Conservation (phyloP, 2,329 filamentous ascomycete species). For the Cytospora chrysosperma region DNA sequence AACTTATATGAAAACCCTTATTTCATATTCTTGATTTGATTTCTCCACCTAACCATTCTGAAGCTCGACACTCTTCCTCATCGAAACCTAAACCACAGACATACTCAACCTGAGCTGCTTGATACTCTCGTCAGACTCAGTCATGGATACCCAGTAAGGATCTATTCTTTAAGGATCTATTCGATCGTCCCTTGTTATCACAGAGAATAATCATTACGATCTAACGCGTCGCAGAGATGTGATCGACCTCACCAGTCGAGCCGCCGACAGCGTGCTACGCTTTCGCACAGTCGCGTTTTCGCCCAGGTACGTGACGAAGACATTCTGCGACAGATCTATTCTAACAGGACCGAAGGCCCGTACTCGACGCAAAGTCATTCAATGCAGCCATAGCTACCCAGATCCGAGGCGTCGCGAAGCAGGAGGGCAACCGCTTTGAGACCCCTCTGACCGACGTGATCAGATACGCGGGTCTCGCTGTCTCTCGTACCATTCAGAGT, state of each 20-base stretch:
- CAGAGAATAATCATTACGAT: too few species aligned
- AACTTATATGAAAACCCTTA: too few species aligned
- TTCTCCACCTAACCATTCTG: too few species aligned
- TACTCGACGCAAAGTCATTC: neutral
- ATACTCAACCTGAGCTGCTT: too few species aligned
- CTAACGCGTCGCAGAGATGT: constrained; percentile 3
- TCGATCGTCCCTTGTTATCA: neutral
- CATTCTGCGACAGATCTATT: accelerated
- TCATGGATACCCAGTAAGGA: neutral
- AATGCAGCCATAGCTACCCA: neutral
- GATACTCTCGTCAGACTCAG: too few species aligned
- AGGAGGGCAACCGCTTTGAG: neutral
- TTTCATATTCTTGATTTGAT: too few species aligned
- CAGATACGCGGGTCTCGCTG: neutral
- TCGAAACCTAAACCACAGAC: too few species aligned
- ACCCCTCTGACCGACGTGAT: neutral
- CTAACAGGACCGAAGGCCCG: neutral
- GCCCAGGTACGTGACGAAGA: neutral
- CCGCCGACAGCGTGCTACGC: constrained; percentile 10
- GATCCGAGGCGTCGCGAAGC: neutral
- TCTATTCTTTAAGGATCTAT: too few species aligned
- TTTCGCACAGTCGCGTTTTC: neutral
- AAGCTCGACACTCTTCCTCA: too few species aligned
- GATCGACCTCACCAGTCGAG: constrained; percentile 2
- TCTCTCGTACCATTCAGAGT: neutral